Evolutionary conservation across 176 grass and related monocot genomes (phyloP).

Genomic region (Chloris gayana): DNA sequence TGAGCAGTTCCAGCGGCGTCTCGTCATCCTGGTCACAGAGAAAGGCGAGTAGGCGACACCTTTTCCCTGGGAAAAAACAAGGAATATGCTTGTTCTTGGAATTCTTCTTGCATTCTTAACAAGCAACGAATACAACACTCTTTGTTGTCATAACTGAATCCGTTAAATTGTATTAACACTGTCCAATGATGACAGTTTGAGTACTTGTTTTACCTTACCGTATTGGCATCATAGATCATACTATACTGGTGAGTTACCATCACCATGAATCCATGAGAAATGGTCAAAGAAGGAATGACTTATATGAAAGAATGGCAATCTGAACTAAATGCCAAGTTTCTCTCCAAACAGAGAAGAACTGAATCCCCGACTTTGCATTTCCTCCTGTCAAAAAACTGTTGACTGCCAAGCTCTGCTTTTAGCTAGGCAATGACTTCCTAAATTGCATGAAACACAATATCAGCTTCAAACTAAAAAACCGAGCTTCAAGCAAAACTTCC

Average conservation of each 20-base stretch:
- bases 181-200: not conserved
- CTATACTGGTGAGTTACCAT: not conserved
- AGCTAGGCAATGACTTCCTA: conserved; percentile 43
- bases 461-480: conserved; percentile 55
- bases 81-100: not conserved
- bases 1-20: too few relatives aligned
- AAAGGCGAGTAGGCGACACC: too few relatives aligned
- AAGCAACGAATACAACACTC: not conserved
- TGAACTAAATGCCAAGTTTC: conserved; percentile 7
- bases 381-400: not conserved
- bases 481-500: conserved; percentile 65
- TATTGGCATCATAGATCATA: not conserved
- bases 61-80: not conserved
- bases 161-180: conserved; percentile 10
- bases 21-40: too few relatives aligned
- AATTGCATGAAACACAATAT: conserved; percentile 46
- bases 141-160: not conserved
- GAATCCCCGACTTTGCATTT: not conserved
- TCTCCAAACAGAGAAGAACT: not conserved
- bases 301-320: conserved; percentile 28
- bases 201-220: not conserved
- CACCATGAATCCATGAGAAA: not conserved
- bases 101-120: not conserved
- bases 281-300: conserved; percentile 24
- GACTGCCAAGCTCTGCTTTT: not conserved